Evolutionary conservation across 2,329 filamentous ascomycete species (phyloP), one percentile per base, ranked within the genome.

Genomic region (Talaromyces sp.): DNA sequence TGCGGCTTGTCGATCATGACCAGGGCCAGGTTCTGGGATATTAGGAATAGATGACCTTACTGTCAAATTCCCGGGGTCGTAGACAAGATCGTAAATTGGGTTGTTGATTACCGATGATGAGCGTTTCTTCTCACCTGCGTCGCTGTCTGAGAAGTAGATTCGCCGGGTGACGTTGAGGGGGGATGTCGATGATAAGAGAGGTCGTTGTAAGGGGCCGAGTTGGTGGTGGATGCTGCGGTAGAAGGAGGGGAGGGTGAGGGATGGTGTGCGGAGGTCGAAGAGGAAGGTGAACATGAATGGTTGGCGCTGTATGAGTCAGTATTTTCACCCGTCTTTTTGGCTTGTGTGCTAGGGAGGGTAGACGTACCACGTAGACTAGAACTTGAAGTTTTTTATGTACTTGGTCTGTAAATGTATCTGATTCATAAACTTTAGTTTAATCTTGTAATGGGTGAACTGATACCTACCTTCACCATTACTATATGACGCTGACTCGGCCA

Each of bases 21-120:
- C 6, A n/a, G 25, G 17, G 75, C 77, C 81, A 0, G 85, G 84
- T 25, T 85, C 80, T 0, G 87, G 86, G 61, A 89, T 89, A 68
- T 88, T 88, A 6, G 87, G 87, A 19, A 89, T 81, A n/a, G 82
- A 86, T 22, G 85, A 85, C 65, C 87, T 85, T 4, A 88, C 76
- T 0, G 86, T 87, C 1, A 86, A 74, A 36, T 83, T 84, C 6
- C 78, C 76, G 1, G 86, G 85, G 71, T 89, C 87, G 71, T 84
- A 88, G 54, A 88, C 80, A 8, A 89, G 78, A 68, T 89, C 85
- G 74, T 84, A 87, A 47, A 89, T 83, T 11, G 82, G 81, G 34
- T 78, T 75, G 22, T 73, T 70, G 53, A 75, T 76, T 22, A 74
- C 72, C 60, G 70, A 69, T 15, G 70, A 67, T 19, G 73, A 72